Evolutionary conservation across 192 early-diverging fungal species (phyloP), one percentile per base, ranked within the genome.

Genomic region (Coemansia sp.): DNA sequence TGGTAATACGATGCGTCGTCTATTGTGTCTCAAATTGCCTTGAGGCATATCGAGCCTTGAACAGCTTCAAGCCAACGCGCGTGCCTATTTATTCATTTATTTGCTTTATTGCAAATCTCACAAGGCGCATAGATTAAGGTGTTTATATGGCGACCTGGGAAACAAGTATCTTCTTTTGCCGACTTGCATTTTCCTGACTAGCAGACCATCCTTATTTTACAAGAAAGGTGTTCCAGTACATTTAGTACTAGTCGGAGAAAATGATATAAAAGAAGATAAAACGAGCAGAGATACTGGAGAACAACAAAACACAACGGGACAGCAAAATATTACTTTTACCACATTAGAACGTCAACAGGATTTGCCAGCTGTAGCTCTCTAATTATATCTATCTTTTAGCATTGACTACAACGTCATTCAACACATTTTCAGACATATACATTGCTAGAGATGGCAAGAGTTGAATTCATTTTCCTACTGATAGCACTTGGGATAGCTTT

Each of bases 101-200:
- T 44, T 44, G 16, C 25, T 56, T 65, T 65, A 65, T 65, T 65
- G 56, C 7, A 32, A 9, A 47, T 41, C 55, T 47, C 54, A 28
- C 53, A 58, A 50, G 56, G 41, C 30, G 49, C 56, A 66, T 67
- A 52, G 38, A 65, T 58, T 65, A 32, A 55, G 28, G 23, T 10
- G 8, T 19, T 41, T 41, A 28, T 65, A 51, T 55, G 30, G 27
- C 22, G 28, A 12, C 16, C 38, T 44, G 12, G 38, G 12, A 44
- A 9, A 44, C 12, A 44, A 44, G 7, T 16, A 44, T 44, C 9
- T 16, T 34, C 28, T 56, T 31, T 19, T 32, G 28, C 7, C 26
- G 26, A 54, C 22, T 9, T 14, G 53, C n/a, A 26, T 12, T 54
- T 21, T 18, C 26, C 30, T 44, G 12, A 2, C 16, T 14, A 44